Base-by-base conservation (phyloP, 768 basidiomycete genomes). In the Rhizopogon vinicolor region DNA sequence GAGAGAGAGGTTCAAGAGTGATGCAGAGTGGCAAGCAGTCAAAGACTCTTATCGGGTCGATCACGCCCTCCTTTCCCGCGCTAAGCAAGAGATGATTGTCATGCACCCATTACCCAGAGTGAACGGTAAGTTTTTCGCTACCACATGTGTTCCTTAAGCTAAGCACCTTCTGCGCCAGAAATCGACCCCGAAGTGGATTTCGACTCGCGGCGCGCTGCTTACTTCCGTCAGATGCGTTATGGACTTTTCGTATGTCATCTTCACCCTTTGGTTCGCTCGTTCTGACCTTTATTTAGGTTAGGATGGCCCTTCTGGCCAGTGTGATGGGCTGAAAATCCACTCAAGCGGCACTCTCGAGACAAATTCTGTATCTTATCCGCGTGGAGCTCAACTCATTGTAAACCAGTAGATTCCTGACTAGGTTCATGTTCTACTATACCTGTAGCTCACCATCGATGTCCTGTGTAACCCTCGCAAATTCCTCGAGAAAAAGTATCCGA, bases 101-200 rank as follows among this genome's bases (percentile, higher is more conserved):
- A 96, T 99, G 94, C 97, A 99, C 71, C 97, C 97, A n/a, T 77
- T 99, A 19, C 97, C 97, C 13, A 75, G 97, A 64, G 85, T 96
- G 50, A 93, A 91, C 57, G 91, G 91, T 86, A 60, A 60, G 83
- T 67, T 0, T 12, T 56, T 35, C 46, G 13, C 18, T n/a, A 19
- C 7, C 35, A 53, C 18, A 14, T 25, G 25, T 53, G n/a, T 46
- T 14, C 25, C n/a, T 9, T 7, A 40, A 16, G 31, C 22, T 31
- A 41, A 56, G 54, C 64, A 54, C 67, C 56, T 10, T 55, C 37
- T 39, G 16, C 44, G 14, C 58, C 25, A 93, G 97, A 99, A 88
- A 98, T 99, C 63, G 96, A 98, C 68, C 92, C 93, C 3, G 95
- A 96, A 69, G 95, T 99, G 44, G 97, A 99, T 72, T 98, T 95